Base-by-base conservation (phyloP, 345 rosid genomes). In the Syzygium jambos region DNA sequence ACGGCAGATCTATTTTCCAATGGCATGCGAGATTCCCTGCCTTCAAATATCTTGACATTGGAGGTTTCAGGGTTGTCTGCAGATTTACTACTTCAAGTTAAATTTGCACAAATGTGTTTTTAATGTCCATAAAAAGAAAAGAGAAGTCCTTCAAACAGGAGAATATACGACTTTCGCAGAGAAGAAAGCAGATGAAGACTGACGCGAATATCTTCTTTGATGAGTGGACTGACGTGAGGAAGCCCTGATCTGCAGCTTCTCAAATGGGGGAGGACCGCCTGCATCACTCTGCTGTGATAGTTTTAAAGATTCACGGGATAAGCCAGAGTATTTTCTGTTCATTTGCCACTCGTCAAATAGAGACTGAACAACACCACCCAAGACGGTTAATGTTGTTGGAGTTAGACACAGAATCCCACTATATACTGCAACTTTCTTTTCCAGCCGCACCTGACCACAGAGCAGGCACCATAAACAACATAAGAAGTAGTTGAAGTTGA, bases 321-420 rank as follows among this genome's bases (percentile, higher is more conserved):
- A 68, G 59, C 90, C 93, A 3, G 93, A 91, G 86, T 95, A 97
- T 46, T 95, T 97, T 90, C 63, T 92, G 92, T 92, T 96, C 98
- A 97, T 94, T 91, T 92, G 90, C 99, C 98, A 97, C 91, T 97
- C 99, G 84, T 96, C 98, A 88, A 92, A 85, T 77, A 97, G 96
- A 53, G 98, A 91, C 87, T 91, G 94, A 78, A 96, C 99, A 90
- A 92, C 89, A 85, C 99, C 98, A 22, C 99, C 99, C 87, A 97
- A 84, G 73, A 96, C 84, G 16, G 94, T 92, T 89, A 96, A 88
- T 63, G 90, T 94, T 65, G 90, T 91, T n/a, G 95, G 92, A 85
- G 91, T 94, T 93, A 97, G 91, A 90, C 98, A 97, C 77, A 93
- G 65, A 87, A 97, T 90, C 87, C 98, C 95, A 22, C 90, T 89